phyloP scores from a whole-genome alignment of 2,329 filamentous ascomycete species.

The Penicillium sp. region DNA sequence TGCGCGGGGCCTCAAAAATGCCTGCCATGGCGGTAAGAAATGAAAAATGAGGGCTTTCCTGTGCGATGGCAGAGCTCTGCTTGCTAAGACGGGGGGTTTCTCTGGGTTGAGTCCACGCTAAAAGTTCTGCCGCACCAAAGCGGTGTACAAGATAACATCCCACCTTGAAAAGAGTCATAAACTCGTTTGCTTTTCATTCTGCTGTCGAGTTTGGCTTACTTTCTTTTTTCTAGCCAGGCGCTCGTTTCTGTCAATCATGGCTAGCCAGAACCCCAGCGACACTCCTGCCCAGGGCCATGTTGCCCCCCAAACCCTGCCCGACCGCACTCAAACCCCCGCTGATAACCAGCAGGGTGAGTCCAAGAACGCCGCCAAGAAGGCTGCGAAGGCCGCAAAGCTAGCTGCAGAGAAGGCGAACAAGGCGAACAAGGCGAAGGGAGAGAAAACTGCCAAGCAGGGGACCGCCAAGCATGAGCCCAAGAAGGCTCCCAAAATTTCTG shows the following conservation, averaged over 20 bases:
- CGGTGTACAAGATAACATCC: conserved; percentile 40
- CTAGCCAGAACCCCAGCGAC: conserved; percentile 31
- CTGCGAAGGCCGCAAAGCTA: conserved; percentile 45
- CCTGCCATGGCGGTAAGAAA: conserved; percentile 64
- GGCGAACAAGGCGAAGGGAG: conserved; percentile 28
- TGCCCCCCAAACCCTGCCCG: conserved; percentile 34
- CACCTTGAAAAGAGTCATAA: conserved; percentile 32
- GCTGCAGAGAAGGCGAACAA: conserved; percentile 38
- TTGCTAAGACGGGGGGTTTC: conserved; percentile 25
- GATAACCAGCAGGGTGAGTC: conserved; percentile 30
- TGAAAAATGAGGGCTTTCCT: conserved; percentile 19
- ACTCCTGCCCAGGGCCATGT: conserved; percentile 23
- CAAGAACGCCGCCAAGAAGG: conserved; percentile 48
- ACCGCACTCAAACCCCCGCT: conserved; percentile 40
- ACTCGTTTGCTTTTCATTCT: conserved; percentile 11
- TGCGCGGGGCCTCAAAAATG: conserved; percentile 92
- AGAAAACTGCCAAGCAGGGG: conserved; percentile 16
- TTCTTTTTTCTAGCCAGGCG: conserved; percentile 19
- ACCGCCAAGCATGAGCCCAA: conserved; percentile 45
- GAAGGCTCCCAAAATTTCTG: conserved; percentile 49
- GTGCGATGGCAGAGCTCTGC: conserved; percentile 31
- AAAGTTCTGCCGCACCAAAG: conserved; percentile 41
- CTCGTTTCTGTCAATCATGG: conserved; percentile 26
- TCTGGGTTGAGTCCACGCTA: conserved; percentile 28
- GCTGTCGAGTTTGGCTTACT: conserved; percentile 12